Percentiles rank a stretch among this genome's conserved stretches.
Evolutionary conservation across 2,329 filamentous ascomycete species (phyloP).

Genomic region (Polytolypa hystricis): DNA sequence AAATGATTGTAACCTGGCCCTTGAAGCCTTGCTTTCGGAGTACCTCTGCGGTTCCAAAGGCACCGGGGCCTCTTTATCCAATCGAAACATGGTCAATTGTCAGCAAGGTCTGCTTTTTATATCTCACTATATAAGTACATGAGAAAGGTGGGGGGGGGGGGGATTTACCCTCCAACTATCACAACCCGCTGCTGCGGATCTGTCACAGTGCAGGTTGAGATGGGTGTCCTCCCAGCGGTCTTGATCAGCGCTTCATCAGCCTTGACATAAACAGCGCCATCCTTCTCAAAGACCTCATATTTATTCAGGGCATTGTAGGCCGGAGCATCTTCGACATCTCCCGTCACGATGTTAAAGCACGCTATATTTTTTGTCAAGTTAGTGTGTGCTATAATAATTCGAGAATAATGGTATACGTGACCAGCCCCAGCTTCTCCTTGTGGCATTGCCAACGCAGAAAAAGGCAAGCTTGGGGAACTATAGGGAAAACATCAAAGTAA

Average conservation of each 20-base stretch:
- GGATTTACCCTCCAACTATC: conserved; percentile 60
- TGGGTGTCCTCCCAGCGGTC: conserved; percentile 59
- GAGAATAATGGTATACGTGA: conserved; percentile 1
- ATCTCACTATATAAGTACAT: background rate
- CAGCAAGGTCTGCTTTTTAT: background rate
- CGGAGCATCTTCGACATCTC: conserved; percentile 91
- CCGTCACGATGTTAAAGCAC: conserved; percentile 81
- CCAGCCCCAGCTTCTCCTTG: no score
- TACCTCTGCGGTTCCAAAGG: conserved; percentile 69
- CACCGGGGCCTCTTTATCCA: conserved; percentile 58
- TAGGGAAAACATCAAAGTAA: no score
- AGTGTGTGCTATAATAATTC: background rate
- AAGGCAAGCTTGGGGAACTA: no score
- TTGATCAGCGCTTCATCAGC: conserved; percentile 73
- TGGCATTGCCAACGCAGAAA: no score
- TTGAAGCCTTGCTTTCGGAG: conserved; percentile 71
- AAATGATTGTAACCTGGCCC: conserved; percentile 71
- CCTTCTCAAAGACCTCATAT: conserved; percentile 70
- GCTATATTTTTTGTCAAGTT: conserved; percentile 40
- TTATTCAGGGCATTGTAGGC: conserved; percentile 75
- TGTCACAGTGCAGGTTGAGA: conserved; percentile 56
- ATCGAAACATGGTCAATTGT: no score
- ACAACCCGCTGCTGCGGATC: conserved; percentile 56
- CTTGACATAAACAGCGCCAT: conserved; percentile 73
- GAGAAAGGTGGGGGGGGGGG: background rate